phyloP scores from a whole-genome alignment of 495 filamentous ascomycete species.

The Penicillium antarcticum region DNA sequence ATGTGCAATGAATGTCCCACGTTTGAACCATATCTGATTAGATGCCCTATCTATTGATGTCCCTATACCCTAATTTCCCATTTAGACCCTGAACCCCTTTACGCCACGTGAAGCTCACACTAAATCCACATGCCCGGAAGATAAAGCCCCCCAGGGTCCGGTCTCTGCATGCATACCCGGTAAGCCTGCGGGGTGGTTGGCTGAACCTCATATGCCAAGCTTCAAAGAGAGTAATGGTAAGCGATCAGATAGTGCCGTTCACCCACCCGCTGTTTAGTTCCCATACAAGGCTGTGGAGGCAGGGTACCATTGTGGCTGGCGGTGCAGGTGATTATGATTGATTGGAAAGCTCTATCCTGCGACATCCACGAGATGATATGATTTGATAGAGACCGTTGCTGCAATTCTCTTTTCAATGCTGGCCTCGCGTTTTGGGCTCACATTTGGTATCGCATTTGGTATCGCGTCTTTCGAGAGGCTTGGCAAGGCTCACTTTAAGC shows the following conservation, averaged over 20 bases:
- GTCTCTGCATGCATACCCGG: neutral
- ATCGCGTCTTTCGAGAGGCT: neutral
- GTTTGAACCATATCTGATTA: too few species aligned
- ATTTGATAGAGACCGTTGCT: neutral
- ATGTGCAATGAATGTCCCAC: too few species aligned
- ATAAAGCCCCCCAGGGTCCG: neutral
- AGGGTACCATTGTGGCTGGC: neutral
- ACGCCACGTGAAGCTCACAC: neutral
- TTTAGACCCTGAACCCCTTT: neutral
- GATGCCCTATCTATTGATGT: too few species aligned
- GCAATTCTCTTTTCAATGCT: too few species aligned
- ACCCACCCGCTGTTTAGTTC: neutral
- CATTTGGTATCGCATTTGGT: too few species aligned
- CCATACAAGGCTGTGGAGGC: neutral
- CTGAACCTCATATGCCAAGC: conserved; percentile 1
- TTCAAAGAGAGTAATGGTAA: conserved; percentile 5
- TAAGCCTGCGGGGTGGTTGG: neutral
- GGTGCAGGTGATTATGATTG: neutral
- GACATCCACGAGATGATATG: neutral
- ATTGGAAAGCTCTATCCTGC: neutral
- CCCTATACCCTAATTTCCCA: neutral
- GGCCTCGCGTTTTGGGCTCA: too few species aligned
- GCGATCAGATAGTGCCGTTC: neutral
- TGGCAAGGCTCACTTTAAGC: conserved; percentile 4
- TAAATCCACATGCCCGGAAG: neutral